Evolutionary conservation across 257 asterid genomes (phyloP).

Genomic region (Hygrophila difformis): DNA sequence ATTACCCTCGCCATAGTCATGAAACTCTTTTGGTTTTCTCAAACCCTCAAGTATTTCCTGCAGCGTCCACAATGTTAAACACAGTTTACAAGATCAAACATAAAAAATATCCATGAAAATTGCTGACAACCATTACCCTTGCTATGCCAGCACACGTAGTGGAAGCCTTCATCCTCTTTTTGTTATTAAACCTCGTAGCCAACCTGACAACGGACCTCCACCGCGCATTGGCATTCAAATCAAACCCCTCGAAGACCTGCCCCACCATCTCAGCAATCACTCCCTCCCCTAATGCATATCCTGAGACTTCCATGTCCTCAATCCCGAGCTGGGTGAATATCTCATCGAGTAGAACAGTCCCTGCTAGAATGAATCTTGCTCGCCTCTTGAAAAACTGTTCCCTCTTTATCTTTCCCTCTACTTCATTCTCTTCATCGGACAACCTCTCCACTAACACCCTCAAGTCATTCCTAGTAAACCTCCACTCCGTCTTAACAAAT

Average conservation of each 20-base stretch:
- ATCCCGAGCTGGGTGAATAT: constrained; percentile 45
- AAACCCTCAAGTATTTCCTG: constrained; percentile 66
- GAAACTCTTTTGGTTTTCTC: constrained; percentile 29
- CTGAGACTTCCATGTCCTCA: constrained; percentile 65
- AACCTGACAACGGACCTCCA: constrained; percentile 62
- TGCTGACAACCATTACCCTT: constrained; percentile 34
- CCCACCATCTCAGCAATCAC: constrained; percentile 61
- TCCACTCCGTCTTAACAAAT: constrained; percentile 53
- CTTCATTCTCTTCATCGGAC: constrained; percentile 32
- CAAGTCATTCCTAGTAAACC: constrained; percentile 49
- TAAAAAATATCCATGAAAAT: constrained; percentile 1
- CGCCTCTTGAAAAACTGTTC: constrained; percentile 40
- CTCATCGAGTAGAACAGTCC: constrained; percentile 58
- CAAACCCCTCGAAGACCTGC: constrained; percentile 28
- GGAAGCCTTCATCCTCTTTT: constrained; percentile 60
- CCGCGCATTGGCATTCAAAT: constrained; percentile 52
- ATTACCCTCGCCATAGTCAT: constrained; percentile 8
- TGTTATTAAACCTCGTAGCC: constrained; percentile 45
- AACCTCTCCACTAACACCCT: constrained; percentile 40
- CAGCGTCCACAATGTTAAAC: constrained; percentile 19
- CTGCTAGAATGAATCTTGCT: constrained; percentile 56
- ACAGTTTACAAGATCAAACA: constrained; percentile 6
- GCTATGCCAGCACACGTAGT: constrained; percentile 42
- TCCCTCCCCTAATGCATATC: constrained; percentile 71
- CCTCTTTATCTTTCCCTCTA: constrained; percentile 33